Conservation (phyloP, 148 eudicot genomes). For the Camellia granthamiana region DNA sequence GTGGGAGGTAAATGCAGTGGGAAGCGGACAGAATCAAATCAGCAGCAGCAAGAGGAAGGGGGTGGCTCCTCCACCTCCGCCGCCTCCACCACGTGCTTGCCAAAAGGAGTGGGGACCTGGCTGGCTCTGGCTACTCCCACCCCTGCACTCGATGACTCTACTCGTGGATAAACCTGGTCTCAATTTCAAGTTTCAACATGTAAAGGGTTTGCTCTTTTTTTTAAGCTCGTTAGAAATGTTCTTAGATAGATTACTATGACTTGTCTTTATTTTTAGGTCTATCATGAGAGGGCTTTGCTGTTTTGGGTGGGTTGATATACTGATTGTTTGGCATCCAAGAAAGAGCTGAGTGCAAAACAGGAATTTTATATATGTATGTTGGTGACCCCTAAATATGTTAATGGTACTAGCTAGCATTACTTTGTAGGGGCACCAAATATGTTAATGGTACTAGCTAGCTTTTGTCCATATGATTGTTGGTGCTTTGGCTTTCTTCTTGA, state of each 20-base stretch:
- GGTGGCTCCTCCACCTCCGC: not conserved
- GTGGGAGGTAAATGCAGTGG: no score
- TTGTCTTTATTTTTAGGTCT: not conserved
- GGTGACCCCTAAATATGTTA: not conserved
- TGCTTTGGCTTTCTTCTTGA: no score
- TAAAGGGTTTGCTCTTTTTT: not conserved
- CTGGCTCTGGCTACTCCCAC: conserved; percentile 23
- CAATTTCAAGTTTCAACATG: not conserved
- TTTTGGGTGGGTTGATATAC: not conserved
- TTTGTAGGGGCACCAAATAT: no score
- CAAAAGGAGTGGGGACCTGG: conserved; percentile 14
- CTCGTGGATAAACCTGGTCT: not conserved
- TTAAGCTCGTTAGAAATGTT: not conserved
- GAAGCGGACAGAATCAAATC: no score
- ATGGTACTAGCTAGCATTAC: no score
- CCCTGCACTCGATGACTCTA: not conserved
- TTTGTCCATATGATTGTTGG: no score
- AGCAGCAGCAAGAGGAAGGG: not conserved
- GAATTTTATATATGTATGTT: not conserved
- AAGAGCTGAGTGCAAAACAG: not conserved
- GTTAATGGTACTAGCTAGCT: no score
- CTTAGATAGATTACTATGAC: not conserved
- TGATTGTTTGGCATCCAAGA: not conserved
- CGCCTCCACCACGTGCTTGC: not conserved
- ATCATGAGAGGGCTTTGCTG: not conserved